These are phyloP conservation scores for Kodamaea neixiangensis DNA, from an alignment of 805 yeast genomes.

Conservation along the genomic window DNA sequence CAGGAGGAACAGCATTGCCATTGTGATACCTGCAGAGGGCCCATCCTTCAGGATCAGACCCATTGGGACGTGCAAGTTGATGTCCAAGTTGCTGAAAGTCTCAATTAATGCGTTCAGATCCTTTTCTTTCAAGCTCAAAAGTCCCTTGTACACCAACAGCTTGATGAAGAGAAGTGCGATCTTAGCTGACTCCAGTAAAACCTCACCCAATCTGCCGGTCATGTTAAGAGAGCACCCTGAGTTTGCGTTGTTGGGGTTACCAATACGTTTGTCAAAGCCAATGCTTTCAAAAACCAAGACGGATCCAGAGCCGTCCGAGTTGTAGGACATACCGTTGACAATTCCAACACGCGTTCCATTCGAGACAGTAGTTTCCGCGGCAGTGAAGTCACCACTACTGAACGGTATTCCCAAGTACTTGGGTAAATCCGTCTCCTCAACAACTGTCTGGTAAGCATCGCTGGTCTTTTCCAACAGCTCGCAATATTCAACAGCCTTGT, in stretches of 20 bases:
- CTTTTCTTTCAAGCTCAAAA: conserved; percentile 31
- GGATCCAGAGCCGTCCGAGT: conserved; percentile 84
- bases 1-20: conserved; percentile 49
- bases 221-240: conserved; percentile 48
- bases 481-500: conserved; percentile 73
- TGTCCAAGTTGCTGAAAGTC: conserved; percentile 54
- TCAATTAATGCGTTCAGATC: conserved; percentile 36
- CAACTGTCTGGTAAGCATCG: conserved; percentile 35
- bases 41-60: conserved; percentile 52
- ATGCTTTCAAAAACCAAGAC: conserved; percentile 78
- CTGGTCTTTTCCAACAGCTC: conserved; percentile 22
- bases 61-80: conserved; percentile 54
- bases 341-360: conserved; percentile 56
- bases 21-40: conserved; percentile 53
- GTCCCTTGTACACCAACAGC: conserved; percentile 45
- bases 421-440: conserved; percentile 58
- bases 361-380: conserved; percentile 35
- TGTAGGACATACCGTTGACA: conserved; percentile 87
- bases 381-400: conserved; percentile 32
- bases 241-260: conserved; percentile 24
- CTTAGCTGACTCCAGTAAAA: conserved; percentile 76
- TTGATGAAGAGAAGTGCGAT: conserved; percentile 76
- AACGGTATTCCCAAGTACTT: conserved; percentile 70
- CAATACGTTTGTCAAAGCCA: conserved; percentile 51
- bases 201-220: conserved; percentile 84